Conservation (phyloP, 1,284 basidiomycete genomes). For the Singerocomus rubriflavus region DNA sequence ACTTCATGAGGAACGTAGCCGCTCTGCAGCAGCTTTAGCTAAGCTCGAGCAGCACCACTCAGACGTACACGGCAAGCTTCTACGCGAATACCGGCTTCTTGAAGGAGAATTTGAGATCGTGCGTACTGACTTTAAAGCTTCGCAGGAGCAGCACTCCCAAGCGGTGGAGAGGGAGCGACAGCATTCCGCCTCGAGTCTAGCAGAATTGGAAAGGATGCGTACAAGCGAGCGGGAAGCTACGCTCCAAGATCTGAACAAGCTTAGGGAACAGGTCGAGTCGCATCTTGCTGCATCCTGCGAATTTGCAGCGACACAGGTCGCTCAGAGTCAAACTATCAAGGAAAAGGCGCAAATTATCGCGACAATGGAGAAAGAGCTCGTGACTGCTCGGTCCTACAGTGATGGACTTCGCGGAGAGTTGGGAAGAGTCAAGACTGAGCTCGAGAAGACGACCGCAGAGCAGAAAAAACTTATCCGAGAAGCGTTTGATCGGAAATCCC, state of each 20-base stretch:
- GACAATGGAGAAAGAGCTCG: conserved; percentile 49
- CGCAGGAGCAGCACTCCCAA: conserved; percentile 20
- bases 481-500: conserved; percentile 68
- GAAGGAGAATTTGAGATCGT: conserved; percentile 27
- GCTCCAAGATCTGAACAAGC: conserved; percentile 49
- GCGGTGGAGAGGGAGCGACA: conserved; percentile 36
- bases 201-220: conserved; percentile 36
- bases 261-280: conserved; percentile 60
- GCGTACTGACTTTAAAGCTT: conserved; percentile 13
- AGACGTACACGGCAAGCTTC: conserved; percentile 30
- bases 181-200: conserved; percentile 29
- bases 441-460: conserved; percentile 55
- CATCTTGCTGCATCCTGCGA: conserved; percentile 62
- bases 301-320: conserved; percentile 43
- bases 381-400: conserved; percentile 46
- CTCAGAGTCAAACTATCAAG: conserved; percentile 49
- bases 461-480: conserved; percentile 65
- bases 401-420: conserved; percentile 54
- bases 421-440: conserved; percentile 54
- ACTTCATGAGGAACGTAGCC: conserved; percentile 41
- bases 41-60: conserved; percentile 36
- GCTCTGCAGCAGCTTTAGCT: conserved; percentile 37
- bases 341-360: conserved; percentile 50
- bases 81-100: conserved; percentile 25
- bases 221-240: conserved; percentile 39